Conservation (phyloP, 2,329 filamentous ascomycete genomes). For the Cordyceps cicadae region DNA sequence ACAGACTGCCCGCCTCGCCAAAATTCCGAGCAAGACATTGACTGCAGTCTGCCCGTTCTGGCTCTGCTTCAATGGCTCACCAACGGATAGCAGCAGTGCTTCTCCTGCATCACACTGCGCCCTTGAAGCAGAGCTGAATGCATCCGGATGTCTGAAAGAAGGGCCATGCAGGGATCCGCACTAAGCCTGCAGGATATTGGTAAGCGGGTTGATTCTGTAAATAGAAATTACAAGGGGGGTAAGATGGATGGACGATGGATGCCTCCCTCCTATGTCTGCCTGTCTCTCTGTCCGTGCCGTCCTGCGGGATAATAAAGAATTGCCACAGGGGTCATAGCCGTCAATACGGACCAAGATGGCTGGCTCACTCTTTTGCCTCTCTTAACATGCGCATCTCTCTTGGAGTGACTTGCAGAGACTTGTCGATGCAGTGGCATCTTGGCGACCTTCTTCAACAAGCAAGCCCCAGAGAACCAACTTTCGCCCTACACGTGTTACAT, state of each 20-base stretch:
- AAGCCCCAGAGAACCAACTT: too few species aligned
- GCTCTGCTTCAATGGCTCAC: neutral
- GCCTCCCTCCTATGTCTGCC: too few species aligned
- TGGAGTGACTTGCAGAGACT: neutral
- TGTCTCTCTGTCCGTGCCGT: too few species aligned
- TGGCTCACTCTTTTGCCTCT: neutral
- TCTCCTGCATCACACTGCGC: neutral
- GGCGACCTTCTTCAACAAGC: neutral
- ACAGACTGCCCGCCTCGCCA: neutral
- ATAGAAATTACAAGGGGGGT: too few species aligned
- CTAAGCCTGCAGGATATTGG: too few species aligned
- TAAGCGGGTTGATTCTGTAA: too few species aligned
- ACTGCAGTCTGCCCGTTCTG: constrained; percentile 2
- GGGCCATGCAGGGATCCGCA: neutral
- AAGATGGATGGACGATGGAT: too few species aligned
- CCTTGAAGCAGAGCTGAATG: neutral
- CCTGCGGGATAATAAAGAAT: too few species aligned
- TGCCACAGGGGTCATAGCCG: too few species aligned
- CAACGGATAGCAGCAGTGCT: neutral
- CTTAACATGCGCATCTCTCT: neutral
- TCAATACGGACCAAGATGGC: neutral
- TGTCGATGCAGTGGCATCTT: neutral
- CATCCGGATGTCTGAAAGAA: constrained; percentile 3
- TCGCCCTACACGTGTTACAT: too few species aligned
- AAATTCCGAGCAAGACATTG: neutral